Conservation (phyloP, 1,284 basidiomycete species). For the Tilletiopsis washingtonensis region DNA sequence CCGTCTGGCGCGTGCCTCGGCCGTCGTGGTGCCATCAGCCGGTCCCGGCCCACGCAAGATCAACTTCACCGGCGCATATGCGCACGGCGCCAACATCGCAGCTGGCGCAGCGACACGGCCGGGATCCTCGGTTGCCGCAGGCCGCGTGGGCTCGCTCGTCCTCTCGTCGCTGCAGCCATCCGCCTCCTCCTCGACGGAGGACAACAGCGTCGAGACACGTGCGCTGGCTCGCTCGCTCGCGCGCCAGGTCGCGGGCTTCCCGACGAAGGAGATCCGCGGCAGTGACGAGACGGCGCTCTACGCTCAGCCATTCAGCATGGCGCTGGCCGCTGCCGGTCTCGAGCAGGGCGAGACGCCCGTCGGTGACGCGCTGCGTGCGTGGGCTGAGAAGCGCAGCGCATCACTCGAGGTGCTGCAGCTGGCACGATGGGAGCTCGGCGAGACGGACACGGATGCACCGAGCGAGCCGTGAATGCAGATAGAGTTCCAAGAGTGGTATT, state of each 20-base stretch:
- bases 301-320: conserved; percentile 74
- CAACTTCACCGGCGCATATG: conserved; percentile 64
- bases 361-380: too few relatives aligned
- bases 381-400: too few relatives aligned
- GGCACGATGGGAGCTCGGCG: too few relatives aligned
- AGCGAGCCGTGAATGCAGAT: too few relatives aligned
- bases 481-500: too few relatives aligned
- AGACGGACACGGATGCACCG: too few relatives aligned
- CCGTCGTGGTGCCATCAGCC: conserved; percentile 56
- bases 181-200: conserved; percentile 1
- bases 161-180: conserved; percentile 14
- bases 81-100: conserved; percentile 56
- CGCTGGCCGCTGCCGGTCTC: conserved; percentile 43
- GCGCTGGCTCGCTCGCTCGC: conserved; percentile 69
- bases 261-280: conserved; percentile 59
- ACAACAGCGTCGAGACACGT: conserved; percentile 25
- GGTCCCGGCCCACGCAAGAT: conserved; percentile 1
- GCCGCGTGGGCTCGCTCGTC: conserved; percentile 30
- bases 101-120: conserved; percentile 42
- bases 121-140: conserved; percentile 18
- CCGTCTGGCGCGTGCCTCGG: conserved; percentile 63
- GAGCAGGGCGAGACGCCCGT: too few relatives aligned
- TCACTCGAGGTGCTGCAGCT: too few relatives aligned
- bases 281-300: conserved; percentile 62
- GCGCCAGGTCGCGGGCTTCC: conserved; percentile 77